Conservation (phyloP, 75 land plant species). For the Pseudotsuga menziesii region DNA sequence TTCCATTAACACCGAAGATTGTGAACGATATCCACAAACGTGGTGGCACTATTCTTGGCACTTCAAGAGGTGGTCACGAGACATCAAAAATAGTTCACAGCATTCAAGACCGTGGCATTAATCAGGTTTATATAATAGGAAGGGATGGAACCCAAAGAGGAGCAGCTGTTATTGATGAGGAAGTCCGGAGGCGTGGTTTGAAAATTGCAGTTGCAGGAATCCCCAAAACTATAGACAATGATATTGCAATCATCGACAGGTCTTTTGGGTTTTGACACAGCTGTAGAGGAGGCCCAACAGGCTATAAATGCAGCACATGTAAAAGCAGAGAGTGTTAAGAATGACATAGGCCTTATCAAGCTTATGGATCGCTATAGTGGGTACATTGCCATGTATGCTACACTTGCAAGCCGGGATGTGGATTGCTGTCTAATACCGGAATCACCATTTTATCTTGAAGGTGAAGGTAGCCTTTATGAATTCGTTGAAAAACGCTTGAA, state of each 20-base stretch:
- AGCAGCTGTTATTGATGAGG: too few species aligned
- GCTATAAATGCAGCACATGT: conserved; percentile 89
- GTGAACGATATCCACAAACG: too few species aligned
- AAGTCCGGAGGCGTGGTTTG: conserved; percentile 4
- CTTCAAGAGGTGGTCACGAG: too few species aligned
- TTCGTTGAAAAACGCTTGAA: too few species aligned
- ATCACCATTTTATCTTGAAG: too few species aligned
- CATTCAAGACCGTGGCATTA: too few species aligned
- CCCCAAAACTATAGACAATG: conserved; percentile 97
- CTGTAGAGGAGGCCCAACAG: conserved; percentile 91
- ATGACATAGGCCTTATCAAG: conserved; percentile 90
- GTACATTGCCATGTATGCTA: conserved; percentile 90
- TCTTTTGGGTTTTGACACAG: conserved; percentile 98
- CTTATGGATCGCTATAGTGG: conserved; percentile 96
- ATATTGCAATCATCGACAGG: conserved; percentile 79
- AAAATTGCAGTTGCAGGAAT: conserved; percentile 78
- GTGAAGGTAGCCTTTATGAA: too few species aligned
- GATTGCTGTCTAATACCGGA: conserved; percentile 90
- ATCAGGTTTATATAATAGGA: too few species aligned
- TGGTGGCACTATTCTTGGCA: too few species aligned
- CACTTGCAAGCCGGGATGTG: conserved; percentile 87
- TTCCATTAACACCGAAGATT: too few species aligned
- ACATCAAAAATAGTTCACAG: too few species aligned
- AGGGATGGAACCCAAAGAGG: too few species aligned
- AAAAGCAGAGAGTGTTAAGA: conserved; percentile 66